Percentiles rank a stretch among this genome's conserved stretches.
These are phyloP conservation scores for Chlamydomonas applanata DNA, from an alignment of 139 green algal genomes.

Conservation along the genomic window DNA sequence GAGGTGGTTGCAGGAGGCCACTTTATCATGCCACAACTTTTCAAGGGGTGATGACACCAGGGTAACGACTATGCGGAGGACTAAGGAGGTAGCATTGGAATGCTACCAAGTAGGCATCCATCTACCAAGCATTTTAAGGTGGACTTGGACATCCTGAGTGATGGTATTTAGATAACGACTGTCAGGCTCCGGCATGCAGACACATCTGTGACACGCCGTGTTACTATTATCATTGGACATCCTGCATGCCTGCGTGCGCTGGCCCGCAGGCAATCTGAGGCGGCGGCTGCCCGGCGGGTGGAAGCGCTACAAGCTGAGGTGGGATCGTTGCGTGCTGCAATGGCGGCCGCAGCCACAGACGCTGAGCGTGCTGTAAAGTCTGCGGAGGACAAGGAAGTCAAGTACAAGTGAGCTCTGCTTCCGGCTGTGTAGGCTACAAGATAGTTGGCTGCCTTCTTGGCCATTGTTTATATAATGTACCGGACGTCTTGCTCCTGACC, in stretches of 20 bases:
- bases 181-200: too few relatives aligned
- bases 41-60: too few relatives aligned
- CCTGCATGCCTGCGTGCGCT: background rate
- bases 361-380: background rate
- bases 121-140: background rate
- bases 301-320: background rate
- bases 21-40: too few relatives aligned
- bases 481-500: too few relatives aligned
- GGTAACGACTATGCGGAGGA: too few relatives aligned
- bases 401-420: constrained; percentile 3
- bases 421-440: too few relatives aligned
- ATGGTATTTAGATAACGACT: background rate
- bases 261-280: background rate
- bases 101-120: background rate
- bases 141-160: background rate
- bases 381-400: background rate
- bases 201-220: too few relatives aligned
- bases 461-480: too few relatives aligned
- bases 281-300: background rate
- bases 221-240: too few relatives aligned
- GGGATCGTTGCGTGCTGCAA: background rate
- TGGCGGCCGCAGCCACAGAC: background rate
- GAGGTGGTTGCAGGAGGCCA: too few relatives aligned
- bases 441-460: background rate
- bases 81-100: background rate